Percentiles rank a stretch among this genome's conserved stretches.
Conservation (phyloP, 176 grass and related monocot genomes). For the Tillandsia leiboldiana region DNA sequence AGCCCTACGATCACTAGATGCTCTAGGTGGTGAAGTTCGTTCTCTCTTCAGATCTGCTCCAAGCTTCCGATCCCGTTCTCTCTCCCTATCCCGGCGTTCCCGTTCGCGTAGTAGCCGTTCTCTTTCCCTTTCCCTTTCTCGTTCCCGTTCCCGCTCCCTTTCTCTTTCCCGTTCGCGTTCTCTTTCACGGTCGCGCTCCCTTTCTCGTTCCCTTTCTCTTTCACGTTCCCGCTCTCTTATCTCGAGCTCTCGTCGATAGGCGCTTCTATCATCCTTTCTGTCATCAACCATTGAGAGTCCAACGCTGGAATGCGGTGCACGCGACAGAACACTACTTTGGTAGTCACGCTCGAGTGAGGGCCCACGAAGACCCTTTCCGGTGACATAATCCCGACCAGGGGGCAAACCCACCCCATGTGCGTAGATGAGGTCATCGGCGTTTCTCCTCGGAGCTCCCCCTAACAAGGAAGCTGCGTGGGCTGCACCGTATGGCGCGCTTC, state of each 20-base stretch:
- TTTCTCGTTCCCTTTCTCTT: slow-evolving; percentile 51
- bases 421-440: slow-evolving; percentile 56
- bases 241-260: slow-evolving; percentile 62
- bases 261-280: slow-evolving; percentile 37
- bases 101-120: slow-evolving; percentile 68
- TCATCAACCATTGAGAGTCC: slow-evolving; percentile 59
- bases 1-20: slow-evolving; percentile 49
- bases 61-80: slow-evolving; percentile 72
- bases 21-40: slow-evolving; percentile 44
- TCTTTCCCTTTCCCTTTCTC: slow-evolving; percentile 32
- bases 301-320: slow-evolving; percentile 38
- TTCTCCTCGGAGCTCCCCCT: slow-evolving; percentile 72
- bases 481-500: slow-evolving; percentile 64
- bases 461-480: slow-evolving; percentile 63
- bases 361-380: slow-evolving; percentile 55
- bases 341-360: slow-evolving; percentile 57
- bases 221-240: slow-evolving; percentile 80
- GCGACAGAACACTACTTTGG: slow-evolving; percentile 40
- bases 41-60: slow-evolving; percentile 56
- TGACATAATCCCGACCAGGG: slow-evolving; percentile 73
- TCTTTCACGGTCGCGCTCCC: slow-evolving; percentile 47
- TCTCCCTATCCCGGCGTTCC: slow-evolving; percentile 67
- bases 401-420: slow-evolving; percentile 53
- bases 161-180: slow-evolving; percentile 44
- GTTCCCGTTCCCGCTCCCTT: slow-evolving; percentile 30